phyloP scores from a whole-genome alignment of 352 stramenopile genomes.

The Blastocystis sp. region DNA sequence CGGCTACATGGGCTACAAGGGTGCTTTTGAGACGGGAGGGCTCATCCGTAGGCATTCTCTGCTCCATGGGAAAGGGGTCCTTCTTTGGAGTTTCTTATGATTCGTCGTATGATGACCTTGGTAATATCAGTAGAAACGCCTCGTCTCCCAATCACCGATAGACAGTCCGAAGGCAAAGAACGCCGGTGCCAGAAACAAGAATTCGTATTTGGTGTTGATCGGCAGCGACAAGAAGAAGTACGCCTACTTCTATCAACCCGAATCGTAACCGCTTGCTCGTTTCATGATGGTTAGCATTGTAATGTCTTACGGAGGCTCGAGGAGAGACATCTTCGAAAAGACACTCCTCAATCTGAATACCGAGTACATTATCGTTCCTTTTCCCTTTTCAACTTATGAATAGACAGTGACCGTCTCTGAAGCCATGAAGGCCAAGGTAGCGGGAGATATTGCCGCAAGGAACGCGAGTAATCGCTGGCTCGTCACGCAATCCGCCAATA shows the following conservation, averaged over 20 bases:
- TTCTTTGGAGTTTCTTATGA: conserved; percentile 18
- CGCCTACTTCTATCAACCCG: conserved; percentile 40
- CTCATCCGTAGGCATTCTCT: neutral
- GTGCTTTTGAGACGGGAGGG: neutral
- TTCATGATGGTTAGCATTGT: neutral
- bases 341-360: conserved; percentile 12
- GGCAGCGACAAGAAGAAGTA: conserved; percentile 66
- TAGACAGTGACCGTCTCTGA: conserved; percentile 22
- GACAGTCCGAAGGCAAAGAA: neutral
- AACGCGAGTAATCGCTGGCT: conserved; percentile 14
- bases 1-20: conserved; percentile 15
- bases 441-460: neutral
- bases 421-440: conserved; percentile 7
- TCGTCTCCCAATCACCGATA: neutral
- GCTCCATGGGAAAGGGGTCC: conserved; percentile 1
- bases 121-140: neutral
- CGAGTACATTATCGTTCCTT: conserved; percentile 7
- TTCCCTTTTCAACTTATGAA: neutral
- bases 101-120: conserved; percentile 16
- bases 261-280: neutral
- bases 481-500: neutral
- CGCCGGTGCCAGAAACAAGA: neutral
- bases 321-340: conserved; percentile 54
- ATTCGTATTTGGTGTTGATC: conserved; percentile 50
- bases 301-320: conserved; percentile 40